Percentiles rank a stretch among this genome's conserved stretches.
phyloP scores from a whole-genome alignment of 345 rosid genomes.

The Bruguiera sexangula region DNA sequence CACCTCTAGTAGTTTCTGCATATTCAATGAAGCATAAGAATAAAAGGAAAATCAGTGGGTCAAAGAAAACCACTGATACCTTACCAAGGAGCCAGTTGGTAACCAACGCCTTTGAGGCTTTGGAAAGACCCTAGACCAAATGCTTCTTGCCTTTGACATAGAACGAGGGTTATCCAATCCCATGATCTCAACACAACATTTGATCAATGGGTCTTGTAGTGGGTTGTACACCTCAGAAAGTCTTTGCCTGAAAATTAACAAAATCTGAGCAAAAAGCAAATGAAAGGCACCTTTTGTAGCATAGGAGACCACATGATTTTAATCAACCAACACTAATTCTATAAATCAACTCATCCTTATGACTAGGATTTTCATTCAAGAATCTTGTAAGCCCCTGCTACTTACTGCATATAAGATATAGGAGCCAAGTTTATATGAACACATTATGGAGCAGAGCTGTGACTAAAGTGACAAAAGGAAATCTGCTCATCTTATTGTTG shows the following conservation, averaged over 20 bases:
- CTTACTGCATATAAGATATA: background rate
- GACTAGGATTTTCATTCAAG: background rate
- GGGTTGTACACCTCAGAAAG: constrained; percentile 72
- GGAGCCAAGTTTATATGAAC: background rate
- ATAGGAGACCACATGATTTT: constrained; percentile 1
- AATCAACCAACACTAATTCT: background rate
- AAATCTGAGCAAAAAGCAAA: constrained; percentile 16
- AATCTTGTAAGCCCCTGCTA: background rate
- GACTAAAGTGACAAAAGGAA: background rate
- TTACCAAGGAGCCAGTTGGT: constrained; percentile 96
- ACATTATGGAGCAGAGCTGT: too few species aligned
- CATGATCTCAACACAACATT: constrained; percentile 60
- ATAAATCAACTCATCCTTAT: background rate
- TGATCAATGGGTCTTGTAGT: constrained; percentile 68
- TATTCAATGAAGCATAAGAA: constrained; percentile 15
- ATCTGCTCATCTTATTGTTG: background rate
- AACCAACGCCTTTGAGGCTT: constrained; percentile 91
- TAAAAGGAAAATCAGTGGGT: background rate
- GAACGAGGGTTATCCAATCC: constrained; percentile 44
- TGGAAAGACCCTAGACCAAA: constrained; percentile 82
- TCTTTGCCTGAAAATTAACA: constrained; percentile 40
- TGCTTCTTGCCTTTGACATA: constrained; percentile 33
- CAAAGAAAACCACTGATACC: constrained; percentile 6
- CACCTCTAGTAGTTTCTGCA: constrained; percentile 81
- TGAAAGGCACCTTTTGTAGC: background rate